phyloP scores from a whole-genome alignment of 768 basidiomycete species.

The Russula abietina region DNA sequence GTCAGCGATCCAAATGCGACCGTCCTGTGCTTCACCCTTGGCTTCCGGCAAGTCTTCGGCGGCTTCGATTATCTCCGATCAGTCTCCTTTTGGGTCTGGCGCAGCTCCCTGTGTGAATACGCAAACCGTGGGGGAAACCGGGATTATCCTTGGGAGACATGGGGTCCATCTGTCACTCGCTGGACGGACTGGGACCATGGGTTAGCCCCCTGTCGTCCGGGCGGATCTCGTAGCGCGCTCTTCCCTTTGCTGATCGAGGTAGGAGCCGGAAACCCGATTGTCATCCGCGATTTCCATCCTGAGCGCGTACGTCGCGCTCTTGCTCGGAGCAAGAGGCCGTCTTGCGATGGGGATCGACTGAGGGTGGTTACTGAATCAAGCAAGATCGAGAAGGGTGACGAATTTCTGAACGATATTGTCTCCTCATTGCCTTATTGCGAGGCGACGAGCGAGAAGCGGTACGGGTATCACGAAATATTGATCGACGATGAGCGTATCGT shows the following conservation, averaged over 20 bases:
- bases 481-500: conserved; percentile 20
- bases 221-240: conserved; percentile 13
- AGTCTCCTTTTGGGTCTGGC: conserved; percentile 20
- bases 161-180: conserved; percentile 15
- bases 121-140: conserved; percentile 5
- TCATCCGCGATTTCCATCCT: conserved; percentile 17
- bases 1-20: conserved; percentile 12
- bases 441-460: conserved; percentile 21
- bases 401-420: conserved; percentile 21
- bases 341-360: neutral
- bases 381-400: conserved; percentile 13
- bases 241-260: conserved; percentile 19
- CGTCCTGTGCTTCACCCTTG: conserved; percentile 17
- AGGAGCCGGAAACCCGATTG: conserved; percentile 15
- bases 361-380: conserved; percentile 19
- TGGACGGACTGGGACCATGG: conserved; percentile 20
- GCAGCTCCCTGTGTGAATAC: conserved; percentile 7
- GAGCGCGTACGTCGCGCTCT: conserved; percentile 17
- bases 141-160: conserved; percentile 9
- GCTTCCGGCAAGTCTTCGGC: conserved; percentile 13
- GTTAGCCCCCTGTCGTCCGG: conserved; percentile 15
- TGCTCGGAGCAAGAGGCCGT: neutral
- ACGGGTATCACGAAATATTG: conserved; percentile 19
- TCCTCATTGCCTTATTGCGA: conserved; percentile 19
- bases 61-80: conserved; percentile 20